Percentiles rank a stretch among this genome's conserved stretches.
These are phyloP conservation scores for Bathelium albidoporum DNA, from an alignment of 495 filamentous ascomycete species.

Conservation along the genomic window DNA sequence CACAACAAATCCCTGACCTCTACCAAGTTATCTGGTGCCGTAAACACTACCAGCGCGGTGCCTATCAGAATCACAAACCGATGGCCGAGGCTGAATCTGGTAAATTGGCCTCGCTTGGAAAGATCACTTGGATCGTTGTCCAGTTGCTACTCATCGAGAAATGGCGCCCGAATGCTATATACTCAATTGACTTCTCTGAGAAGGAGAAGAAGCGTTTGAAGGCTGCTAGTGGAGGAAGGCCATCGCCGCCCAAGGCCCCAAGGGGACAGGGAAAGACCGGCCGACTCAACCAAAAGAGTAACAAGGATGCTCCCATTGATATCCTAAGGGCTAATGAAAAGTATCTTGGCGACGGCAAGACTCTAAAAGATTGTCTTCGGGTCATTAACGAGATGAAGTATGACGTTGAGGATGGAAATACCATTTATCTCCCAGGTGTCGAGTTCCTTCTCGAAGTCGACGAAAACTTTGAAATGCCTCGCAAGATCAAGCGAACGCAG, in stretches of 20 bases:
- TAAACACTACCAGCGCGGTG: conserved; percentile 69
- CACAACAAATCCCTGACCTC: conserved; percentile 50
- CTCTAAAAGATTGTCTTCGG: conserved; percentile 5
- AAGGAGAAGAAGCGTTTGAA: background rate
- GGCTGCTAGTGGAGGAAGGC: background rate
- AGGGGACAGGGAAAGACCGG: background rate
- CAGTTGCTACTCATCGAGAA: background rate
- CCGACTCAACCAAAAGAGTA: background rate
- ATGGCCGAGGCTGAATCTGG: background rate
- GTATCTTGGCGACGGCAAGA: background rate
- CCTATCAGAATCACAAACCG: conserved; percentile 4
- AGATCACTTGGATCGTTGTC: background rate
- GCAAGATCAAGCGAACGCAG: conserved; percentile 6
- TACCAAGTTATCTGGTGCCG: conserved; percentile 59
- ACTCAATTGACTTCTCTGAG: background rate
- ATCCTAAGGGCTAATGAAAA: background rate
- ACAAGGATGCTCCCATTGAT: conserved; percentile 7
- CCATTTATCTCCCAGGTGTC: conserved; percentile 14
- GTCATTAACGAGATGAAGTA: conserved; percentile 5
- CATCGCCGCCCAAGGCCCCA: background rate
- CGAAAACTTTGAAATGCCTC: background rate
- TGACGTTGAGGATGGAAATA: background rate
- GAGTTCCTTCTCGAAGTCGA: conserved; percentile 18
- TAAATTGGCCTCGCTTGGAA: conserved; percentile 1
- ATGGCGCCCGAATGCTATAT: background rate